A percentile compares a stretch with the other conserved stretches of the same genome.
Evolutionary conservation across 169 alveolate species (phyloP).

Genomic region (Cystoisospora suis): DNA sequence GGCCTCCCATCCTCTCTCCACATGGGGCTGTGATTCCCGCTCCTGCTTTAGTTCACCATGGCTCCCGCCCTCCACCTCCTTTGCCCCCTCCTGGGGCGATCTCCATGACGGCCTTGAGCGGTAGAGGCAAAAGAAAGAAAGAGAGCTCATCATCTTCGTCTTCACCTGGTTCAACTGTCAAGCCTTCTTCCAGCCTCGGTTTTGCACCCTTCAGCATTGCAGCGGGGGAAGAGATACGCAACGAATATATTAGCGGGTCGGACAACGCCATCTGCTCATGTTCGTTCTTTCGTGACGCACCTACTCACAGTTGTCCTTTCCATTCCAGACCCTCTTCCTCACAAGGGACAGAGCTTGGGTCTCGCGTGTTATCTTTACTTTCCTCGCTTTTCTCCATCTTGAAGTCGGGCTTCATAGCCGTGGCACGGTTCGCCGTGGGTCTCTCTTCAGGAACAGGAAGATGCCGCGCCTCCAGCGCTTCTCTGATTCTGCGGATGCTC

Average conservation of each 20-base stretch:
- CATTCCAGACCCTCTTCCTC: neutral
- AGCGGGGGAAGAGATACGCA: neutral
- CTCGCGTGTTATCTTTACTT: neutral
- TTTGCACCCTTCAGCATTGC: no score
- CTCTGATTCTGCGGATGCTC: neutral
- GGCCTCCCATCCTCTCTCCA: neutral
- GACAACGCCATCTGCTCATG: neutral
- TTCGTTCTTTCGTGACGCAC: neutral
- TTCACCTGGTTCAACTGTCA: no score
- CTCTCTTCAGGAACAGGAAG: neutral
- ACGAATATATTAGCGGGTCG: neutral
- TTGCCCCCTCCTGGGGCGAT: conserved; percentile 10
- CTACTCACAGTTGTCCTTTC: neutral
- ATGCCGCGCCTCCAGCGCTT: neutral
- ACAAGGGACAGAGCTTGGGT: neutral
- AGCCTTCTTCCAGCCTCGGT: no score
- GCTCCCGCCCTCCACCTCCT: neutral
- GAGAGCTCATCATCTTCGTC: no score
- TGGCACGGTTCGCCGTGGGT: neutral
- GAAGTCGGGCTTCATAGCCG: neutral
- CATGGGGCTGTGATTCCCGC: neutral
- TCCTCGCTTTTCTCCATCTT: neutral
- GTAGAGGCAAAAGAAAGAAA: no score
- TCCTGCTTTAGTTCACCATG: neutral
- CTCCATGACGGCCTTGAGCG: conserved; percentile 2